Base-by-base conservation (phyloP, 2,329 filamentous ascomycete genomes). In the Fusarium pininemorale region DNA sequence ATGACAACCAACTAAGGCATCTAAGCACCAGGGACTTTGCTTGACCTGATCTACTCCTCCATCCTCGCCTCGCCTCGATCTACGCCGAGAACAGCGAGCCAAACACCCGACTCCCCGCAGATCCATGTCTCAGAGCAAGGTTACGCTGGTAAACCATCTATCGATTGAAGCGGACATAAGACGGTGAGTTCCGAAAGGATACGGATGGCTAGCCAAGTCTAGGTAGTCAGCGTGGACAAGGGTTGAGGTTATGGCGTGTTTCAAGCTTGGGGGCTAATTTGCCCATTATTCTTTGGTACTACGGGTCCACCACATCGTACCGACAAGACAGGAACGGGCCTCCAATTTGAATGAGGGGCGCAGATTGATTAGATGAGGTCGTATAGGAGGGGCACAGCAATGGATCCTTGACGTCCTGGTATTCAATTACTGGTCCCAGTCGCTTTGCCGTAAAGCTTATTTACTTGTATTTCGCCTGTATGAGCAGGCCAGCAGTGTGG, bases 351-450 rank as follows among this genome's bases (percentile, higher is more conserved):
- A 11, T 12, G 9, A 53, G 30, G 7, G 18, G 13, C 8, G 4
- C 18, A 38, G 35, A 28, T 28, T 38, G 35, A 54, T 54, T 54
- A 54, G 35, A 54, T 39, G 24, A 39, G 35, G 35, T 39, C 20
- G 20, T 39, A n/a, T n/a, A 39, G 24, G 15, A 28, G 35, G 22
- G 24, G 18, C 24, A 28, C 35, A n/a, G 35, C 1, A 38, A 38
- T 54, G 47, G 22, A 24, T 50, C 5, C 6, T 3, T 18, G 7
- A 0, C 3, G 5, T 51, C 4, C 22, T 24, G 8, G 22, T 8
- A 16, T 7, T n/a, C 10, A 1, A 24, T 10, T 3, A 14, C 15
- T n/a, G 1, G 8, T 24, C 3, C 13, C 3, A 51, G 3, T 32
- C 5, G 10, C 12, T 18, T 12, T 11, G 22, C n/a, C 16, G 16